Evolutionary conservation across 768 basidiomycete genomes (phyloP).

Genomic region (Mycena olivaceomarginata): DNA sequence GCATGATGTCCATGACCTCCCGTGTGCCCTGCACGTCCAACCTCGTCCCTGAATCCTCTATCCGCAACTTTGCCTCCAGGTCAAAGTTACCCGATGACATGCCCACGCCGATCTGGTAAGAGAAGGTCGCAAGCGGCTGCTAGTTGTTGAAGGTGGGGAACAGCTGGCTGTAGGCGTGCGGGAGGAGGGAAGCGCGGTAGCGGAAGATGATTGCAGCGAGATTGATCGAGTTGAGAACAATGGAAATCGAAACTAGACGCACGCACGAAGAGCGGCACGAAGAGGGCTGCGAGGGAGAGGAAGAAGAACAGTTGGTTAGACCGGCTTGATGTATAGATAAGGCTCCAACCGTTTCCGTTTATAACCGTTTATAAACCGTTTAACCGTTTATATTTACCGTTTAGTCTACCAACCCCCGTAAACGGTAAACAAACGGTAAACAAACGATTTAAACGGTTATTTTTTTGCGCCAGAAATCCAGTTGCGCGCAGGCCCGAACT

Average conservation of each 20-base stretch:
- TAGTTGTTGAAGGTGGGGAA: conserved; percentile 80
- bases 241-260: neutral
- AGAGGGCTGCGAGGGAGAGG: conserved; percentile 34
- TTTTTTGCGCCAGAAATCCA: no score
- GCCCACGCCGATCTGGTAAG: conserved; percentile 88
- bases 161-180: conserved; percentile 75
- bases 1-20: conserved; percentile 96
- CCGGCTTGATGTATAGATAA: no score
- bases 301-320: conserved; percentile 39
- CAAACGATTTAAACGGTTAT: no score
- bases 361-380: no score
- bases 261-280: conserved; percentile 36
- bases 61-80: conserved; percentile 89
- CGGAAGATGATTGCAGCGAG: conserved; percentile 77
- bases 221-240: neutral
- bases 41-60: conserved; percentile 87
- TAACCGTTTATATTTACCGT: no score
- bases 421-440: no score
- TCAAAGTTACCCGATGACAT: conserved; percentile 88
- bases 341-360: no score
- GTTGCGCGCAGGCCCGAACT: no score
- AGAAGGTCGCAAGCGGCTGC: conserved; percentile 85
- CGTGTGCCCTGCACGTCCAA: conserved; percentile 91
- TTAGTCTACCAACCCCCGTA: no score
- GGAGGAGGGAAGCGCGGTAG: conserved; percentile 83